Percentiles rank a stretch among this genome's conserved stretches.
phyloP scores from a whole-genome alignment of 2,329 filamentous ascomycete genomes.

The Diaporthe citriasiana region DNA sequence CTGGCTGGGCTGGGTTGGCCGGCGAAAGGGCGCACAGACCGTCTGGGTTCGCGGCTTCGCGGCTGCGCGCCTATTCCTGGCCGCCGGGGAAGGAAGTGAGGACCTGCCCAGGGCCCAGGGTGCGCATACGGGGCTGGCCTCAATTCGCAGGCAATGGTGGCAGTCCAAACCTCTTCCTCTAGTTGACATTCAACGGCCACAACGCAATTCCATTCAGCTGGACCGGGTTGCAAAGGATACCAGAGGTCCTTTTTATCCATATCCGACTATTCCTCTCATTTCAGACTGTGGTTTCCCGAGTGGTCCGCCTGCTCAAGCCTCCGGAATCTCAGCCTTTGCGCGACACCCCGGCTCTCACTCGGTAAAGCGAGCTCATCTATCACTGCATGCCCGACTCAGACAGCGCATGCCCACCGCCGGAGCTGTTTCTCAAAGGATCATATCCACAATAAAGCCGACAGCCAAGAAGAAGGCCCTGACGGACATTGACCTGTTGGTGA shows the following conservation, averaged over 20 bases:
- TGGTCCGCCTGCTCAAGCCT: neutral
- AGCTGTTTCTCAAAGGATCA: slow-evolving; percentile 4
- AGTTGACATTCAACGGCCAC: slow-evolving; percentile 10
- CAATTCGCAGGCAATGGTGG: slow-evolving; percentile 3
- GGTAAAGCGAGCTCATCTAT: slow-evolving; percentile 23
- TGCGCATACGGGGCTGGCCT: slow-evolving; percentile 5
- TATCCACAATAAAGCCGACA: slow-evolving; percentile 30
- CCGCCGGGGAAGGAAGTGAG: slow-evolving; percentile 12
- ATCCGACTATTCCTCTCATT: neutral
- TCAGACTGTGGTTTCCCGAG: neutral
- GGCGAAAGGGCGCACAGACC: slow-evolving; percentile 34
- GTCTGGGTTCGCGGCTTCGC: neutral
- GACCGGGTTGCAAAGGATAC: neutral
- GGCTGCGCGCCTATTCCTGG: neutral
- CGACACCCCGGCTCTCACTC: slow-evolving; percentile 15
- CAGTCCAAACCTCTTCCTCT: slow-evolving; percentile 6
- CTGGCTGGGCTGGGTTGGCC: neutral
- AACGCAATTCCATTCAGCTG: neutral
- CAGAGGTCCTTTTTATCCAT: neutral
- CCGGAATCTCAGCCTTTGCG: slow-evolving; percentile 5
- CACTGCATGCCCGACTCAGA: neutral
- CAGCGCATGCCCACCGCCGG: slow-evolving; percentile 13
- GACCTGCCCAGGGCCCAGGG: neutral
- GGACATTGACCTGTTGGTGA: slow-evolving; percentile 21
- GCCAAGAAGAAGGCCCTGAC: slow-evolving; percentile 14